Conservation (phyloP, 208 protist species). For the Trypanosoma avium region DNA sequence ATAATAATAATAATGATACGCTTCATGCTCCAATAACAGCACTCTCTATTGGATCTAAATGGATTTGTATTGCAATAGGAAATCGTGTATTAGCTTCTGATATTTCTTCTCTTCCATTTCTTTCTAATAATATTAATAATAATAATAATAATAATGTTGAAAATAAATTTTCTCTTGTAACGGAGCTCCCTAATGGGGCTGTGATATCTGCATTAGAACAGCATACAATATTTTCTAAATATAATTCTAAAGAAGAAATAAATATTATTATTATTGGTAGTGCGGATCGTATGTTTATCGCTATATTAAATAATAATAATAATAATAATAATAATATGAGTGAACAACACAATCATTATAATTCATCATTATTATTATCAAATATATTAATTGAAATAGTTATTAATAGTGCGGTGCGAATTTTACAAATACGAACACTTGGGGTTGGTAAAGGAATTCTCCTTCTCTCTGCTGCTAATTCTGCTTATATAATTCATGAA, state of each 20-base stretch:
- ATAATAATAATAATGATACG: background rate
- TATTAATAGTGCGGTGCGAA: background rate
- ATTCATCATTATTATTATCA: too few species aligned
- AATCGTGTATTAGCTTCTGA: slow-evolving; percentile 31
- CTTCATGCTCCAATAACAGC: slow-evolving; percentile 42
- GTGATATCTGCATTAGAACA: slow-evolving; percentile 30
- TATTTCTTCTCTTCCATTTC: background rate
- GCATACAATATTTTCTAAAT: background rate
- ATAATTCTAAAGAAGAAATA: background rate
- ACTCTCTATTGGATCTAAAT: slow-evolving; percentile 14
- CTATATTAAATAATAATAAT: background rate
- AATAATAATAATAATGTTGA: background rate
- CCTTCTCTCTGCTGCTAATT: slow-evolving; percentile 12
- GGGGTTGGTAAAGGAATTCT: slow-evolving; percentile 1
- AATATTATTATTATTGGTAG: slow-evolving; percentile 23
- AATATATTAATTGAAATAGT: background rate
- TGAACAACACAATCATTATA: too few species aligned
- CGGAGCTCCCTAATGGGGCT: slow-evolving; percentile 30
- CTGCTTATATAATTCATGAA: slow-evolving; percentile 7
- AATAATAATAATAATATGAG: too few species aligned
- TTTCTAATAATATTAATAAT: background rate
- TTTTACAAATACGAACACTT: slow-evolving; percentile 18
- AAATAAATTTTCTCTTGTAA: background rate
- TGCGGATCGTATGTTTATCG: slow-evolving; percentile 11
- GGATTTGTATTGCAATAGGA: slow-evolving; percentile 38